These are phyloP conservation scores for Globisporangium polare DNA, from an alignment of 352 stramenopile genomes.

Conservation along the genomic window DNA sequence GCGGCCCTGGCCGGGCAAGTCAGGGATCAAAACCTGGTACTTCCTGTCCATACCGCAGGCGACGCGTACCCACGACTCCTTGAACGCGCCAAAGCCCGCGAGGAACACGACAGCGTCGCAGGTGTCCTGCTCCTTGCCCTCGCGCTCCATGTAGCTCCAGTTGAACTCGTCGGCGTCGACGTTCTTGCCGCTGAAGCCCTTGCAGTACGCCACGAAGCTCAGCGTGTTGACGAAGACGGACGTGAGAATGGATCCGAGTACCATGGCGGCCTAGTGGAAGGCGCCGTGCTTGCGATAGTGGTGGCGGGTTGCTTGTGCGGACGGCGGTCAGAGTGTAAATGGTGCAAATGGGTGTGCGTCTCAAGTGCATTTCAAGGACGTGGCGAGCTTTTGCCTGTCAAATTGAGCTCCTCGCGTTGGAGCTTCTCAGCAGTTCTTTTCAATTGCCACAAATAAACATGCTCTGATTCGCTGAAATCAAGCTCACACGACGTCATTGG, in stretches of 20 bases:
- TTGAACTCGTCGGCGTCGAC: slow-evolving; percentile 46
- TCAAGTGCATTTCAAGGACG: not conserved
- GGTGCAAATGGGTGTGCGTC: not conserved
- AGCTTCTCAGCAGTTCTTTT: not conserved
- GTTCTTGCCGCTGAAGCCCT: slow-evolving; percentile 46
- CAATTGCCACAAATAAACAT: not conserved
- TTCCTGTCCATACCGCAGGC: slow-evolving; percentile 45
- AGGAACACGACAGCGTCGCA: slow-evolving; percentile 61
- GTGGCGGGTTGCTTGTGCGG: not conserved
- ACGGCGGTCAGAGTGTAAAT: not conserved
- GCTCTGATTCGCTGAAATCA: not conserved
- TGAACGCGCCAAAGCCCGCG: slow-evolving; percentile 69
- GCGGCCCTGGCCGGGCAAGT: slow-evolving; percentile 62
- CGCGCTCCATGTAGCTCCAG: slow-evolving; percentile 72
- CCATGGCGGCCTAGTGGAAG: slow-evolving; percentile 12
- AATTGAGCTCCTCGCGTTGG: not conserved
- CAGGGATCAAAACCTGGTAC: slow-evolving; percentile 58
- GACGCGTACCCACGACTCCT: slow-evolving; percentile 62
- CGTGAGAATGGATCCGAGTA: slow-evolving; percentile 20
- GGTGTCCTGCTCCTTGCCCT: slow-evolving; percentile 30
- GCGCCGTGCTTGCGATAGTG: not conserved
- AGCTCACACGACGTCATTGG: not conserved
- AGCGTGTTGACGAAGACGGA: slow-evolving; percentile 35
- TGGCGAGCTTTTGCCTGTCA: not conserved
- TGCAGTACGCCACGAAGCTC: slow-evolving; percentile 49